Evolutionary conservation across 768 basidiomycete genomes (phyloP).

Genomic region (Strobilomyces confusus): DNA sequence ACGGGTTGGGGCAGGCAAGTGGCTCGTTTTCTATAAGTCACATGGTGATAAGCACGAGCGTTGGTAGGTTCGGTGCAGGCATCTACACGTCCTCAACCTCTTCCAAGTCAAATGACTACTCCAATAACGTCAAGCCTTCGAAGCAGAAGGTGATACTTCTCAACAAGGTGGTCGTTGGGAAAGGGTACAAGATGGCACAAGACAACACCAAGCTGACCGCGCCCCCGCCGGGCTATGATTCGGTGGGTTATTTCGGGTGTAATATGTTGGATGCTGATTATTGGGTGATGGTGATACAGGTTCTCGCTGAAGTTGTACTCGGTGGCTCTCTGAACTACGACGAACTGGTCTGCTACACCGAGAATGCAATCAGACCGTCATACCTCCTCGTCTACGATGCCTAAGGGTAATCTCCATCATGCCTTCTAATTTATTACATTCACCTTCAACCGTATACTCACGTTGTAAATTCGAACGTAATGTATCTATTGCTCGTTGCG

Average conservation of each 20-base stretch:
- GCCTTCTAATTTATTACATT: constrained; percentile 5
- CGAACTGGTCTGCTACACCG: constrained; percentile 64
- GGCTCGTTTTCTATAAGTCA: not conserved
- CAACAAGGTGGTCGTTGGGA: constrained; percentile 71
- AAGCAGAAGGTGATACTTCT: constrained; percentile 61
- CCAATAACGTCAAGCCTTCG: constrained; percentile 52
- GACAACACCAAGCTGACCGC: constrained; percentile 52
- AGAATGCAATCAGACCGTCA: constrained; percentile 69
- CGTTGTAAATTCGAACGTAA: not conserved
- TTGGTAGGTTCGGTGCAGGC: constrained; percentile 58
- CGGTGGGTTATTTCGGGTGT: constrained; percentile 39
- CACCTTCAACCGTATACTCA: not conserved
- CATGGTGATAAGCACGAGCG: constrained; percentile 2
- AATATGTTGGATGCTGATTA: not conserved
- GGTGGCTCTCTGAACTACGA: constrained; percentile 68
- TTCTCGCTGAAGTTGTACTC: constrained; percentile 53
- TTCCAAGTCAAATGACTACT: constrained; percentile 78
- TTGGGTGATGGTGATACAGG: too few relatives aligned
- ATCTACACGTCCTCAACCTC: constrained; percentile 76
- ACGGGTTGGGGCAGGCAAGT: constrained; percentile 66
- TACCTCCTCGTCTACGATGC: constrained; percentile 68
- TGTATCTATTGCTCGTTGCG: constrained; percentile 8
- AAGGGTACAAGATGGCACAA: constrained; percentile 60
- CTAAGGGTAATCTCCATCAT: constrained; percentile 1
- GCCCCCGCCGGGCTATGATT: constrained; percentile 63